Base-by-base conservation (phyloP, 495 filamentous ascomycete genomes). In the Penicillium samsonianum region DNA sequence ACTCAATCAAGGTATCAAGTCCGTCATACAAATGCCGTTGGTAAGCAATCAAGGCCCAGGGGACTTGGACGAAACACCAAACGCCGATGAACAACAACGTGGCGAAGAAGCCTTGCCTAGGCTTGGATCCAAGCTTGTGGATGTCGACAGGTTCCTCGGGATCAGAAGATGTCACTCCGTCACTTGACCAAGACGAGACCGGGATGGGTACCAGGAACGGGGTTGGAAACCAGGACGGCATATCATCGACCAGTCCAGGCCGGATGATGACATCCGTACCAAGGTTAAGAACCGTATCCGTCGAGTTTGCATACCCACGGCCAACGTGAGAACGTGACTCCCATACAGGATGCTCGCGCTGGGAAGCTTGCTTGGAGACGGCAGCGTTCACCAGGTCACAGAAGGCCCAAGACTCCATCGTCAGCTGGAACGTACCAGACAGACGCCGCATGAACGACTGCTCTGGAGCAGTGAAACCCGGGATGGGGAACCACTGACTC, bases 401-500 rank as follows among this genome's bases (percentile, higher is more conserved):
- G 28, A 48, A 19, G 26, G 28, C n/a, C 45, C 45, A 48, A 31
- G 45, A 35, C 6, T 37, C 48, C 30, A 50, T 37, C 10, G 48
- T 50, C 19, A 50, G 48, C 48, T 50, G 48, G 33, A 25, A 23
- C 0, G 53, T 23, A 38, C 53, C 37, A 37, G 45, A 45, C 33
- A 61, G 45, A 19, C 53, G 41, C 47, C 28, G 25, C 33, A 47
- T 4, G 46, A 50, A 49, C 9, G 45, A 38, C 25, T 59, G 30
- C 26, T 14, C n/a, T 25, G 59, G 55, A 14, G 26, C n/a, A 19
- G 37, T 62, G 26, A 61, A 35, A 5, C 55, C 55, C 16, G 55
- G 59, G 6, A 62, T 40, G 20, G 53, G 42, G 20, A 51, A 43
- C 30, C 57, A 51, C 30, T 56, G 40, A 23, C 54, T 48, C 44